A percentile compares a stretch with the other conserved stretches of the same genome.
phyloP scores from a whole-genome alignment of 345 rosid genomes.

The Cardamine chenopodiifolia region DNA sequence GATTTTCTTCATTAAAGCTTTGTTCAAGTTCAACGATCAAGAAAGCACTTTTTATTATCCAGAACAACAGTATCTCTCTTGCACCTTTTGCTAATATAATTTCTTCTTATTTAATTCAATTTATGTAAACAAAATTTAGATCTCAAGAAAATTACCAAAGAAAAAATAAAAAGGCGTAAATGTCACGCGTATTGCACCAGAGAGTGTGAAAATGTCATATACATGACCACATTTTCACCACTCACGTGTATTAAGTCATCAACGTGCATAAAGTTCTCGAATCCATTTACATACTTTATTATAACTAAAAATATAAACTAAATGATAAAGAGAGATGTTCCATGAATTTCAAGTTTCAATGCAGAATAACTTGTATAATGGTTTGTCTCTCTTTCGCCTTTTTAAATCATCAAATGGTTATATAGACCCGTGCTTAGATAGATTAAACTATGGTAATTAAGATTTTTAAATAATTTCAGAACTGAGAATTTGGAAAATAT shows the following conservation, averaged over 20 bases:
- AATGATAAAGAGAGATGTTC: slow-evolving; percentile 7
- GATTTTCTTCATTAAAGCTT: slow-evolving; percentile 5
- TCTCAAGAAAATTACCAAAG: background rate
- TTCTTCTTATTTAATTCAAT: background rate
- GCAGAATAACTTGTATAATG: background rate
- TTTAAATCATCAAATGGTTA: background rate
- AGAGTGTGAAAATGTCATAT: slow-evolving; percentile 31
- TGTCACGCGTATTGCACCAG: slow-evolving; percentile 25
- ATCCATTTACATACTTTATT: slow-evolving; percentile 23
- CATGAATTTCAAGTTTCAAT: slow-evolving; percentile 21
- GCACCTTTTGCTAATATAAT: slow-evolving; percentile 3
- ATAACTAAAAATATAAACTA: background rate
- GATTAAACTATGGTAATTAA: background rate
- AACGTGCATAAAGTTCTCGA: slow-evolving; percentile 19
- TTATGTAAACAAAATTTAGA: slow-evolving; percentile 5
- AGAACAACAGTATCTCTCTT: slow-evolving; percentile 1
- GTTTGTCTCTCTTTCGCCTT: background rate
- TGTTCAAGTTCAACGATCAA: slow-evolving; percentile 23
- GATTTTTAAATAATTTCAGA: slow-evolving; percentile 19
- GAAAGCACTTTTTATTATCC: slow-evolving; percentile 26
- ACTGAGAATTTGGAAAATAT: background rate
- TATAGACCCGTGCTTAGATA: background rate
- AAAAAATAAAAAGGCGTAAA: background rate
- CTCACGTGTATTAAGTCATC: slow-evolving; percentile 39
- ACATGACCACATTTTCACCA: slow-evolving; percentile 23